Evolutionary conservation across 2,329 filamentous ascomycete species (phyloP), one percentile per base, ranked within the genome.

Genomic region (Fusarium armeniacum): DNA sequence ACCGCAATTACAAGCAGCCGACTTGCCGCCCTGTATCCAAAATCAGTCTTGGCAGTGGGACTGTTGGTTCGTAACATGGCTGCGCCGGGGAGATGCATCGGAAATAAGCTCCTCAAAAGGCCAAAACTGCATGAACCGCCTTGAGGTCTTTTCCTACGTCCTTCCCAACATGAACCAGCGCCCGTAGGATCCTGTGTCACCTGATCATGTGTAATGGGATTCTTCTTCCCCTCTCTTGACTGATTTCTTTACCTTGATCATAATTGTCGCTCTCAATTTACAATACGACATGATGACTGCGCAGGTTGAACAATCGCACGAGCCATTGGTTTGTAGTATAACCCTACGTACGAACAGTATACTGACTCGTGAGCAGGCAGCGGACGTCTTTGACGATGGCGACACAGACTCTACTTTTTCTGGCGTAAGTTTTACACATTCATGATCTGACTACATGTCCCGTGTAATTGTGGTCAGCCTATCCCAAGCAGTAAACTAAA

Each of bases 81-180:
- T 64, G 61, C 12, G 61, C 59, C 59, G 1, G 44, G 3, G 12
- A 16, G 12, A 30, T 58, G 61, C 50, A 64, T 64, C 44, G 61
- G 51, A 26, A 49, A 20, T 43, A 33, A 6, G 20, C 28, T 38
- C 32, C 44, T 40, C 10, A 35, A 58, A 26, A n/a, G 12, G 32
- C n/a, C 18, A 38, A 16, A 5, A 33, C 10, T 44, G 3, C 18
- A 47, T 43, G 15, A 6, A 28, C 0, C 16, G 7, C 6, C 1
- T 20, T 32, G n/a, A 36, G 35, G 6, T 36, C n/a, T 61, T 59
- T 36, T 12, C 6, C 15, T 35, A 1, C 6, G 22, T 26, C 20
- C 43, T 57, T 33, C 32, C 32, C 28, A 40, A 58, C n/a, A 6
- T 4, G 32, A 26, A 16, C 2, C 30, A 8, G 6, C 18, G 15